Evolutionary conservation across 352 stramenopile genomes (phyloP), one percentile per base, ranked within the genome.

Genomic region (Pythium plurisporium): DNA sequence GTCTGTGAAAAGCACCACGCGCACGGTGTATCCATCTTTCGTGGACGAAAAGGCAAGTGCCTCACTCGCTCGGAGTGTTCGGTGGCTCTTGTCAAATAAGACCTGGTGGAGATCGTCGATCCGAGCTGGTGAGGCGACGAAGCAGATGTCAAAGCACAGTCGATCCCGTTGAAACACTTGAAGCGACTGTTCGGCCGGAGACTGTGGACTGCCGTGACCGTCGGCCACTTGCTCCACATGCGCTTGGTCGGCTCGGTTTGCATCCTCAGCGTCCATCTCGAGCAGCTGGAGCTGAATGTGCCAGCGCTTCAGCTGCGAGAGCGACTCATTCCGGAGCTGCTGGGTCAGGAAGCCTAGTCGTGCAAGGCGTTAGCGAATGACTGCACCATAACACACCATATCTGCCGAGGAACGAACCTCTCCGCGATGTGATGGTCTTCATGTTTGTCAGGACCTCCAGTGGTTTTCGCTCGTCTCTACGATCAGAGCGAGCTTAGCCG

Each of bases 11-110:
- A 73, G 5, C 11, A 74, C 66, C 29, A 89, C 52, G 10, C 79
- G 72, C 15, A 55, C 71, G 14, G 72, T 67, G 2, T 53, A 19
- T 2, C 65, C 65, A n/a, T 62, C 15, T 14, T 15, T 48, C 19
- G 72, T 62, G 14, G 70, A 81, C 9, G 79, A 88, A 45, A 89
- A 89, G 49, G 65, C 70, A 36, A 89, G 44, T 3, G 80, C 33
- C 49, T 89, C 25, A 50, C 34, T 15, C 50, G 23, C 43, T 2
- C 19, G 36, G 2, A 42, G 29, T 5, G 25, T 9, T 4, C 38
- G 5, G 8, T 63, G 57, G 22, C 19, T 31, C 1, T n/a, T 42
- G 17, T 86, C 79, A 14, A 81, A 52, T 25, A 86, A 30, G 23
- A 31, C 54, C 1, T 70, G 56, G 1, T 42, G 46, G 19, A 69